Evolutionary conservation across 1,284 basidiomycete genomes (phyloP).

Genomic region (Pascua guehoae): DNA sequence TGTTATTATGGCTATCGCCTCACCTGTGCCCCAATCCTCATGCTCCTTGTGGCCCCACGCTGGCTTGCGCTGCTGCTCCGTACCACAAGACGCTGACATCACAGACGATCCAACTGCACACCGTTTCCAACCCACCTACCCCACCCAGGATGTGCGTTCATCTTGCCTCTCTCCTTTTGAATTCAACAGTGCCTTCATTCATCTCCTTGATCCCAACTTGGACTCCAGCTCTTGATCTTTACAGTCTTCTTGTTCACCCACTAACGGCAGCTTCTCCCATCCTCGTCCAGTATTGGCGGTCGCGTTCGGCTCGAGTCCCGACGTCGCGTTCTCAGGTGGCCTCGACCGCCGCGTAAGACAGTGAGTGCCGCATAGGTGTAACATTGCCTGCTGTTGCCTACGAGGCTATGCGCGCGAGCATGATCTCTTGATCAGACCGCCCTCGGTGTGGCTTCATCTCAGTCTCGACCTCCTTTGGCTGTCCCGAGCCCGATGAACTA

Average conservation of each 20-base stretch:
- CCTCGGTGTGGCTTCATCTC: background rate
- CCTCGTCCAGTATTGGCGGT: conserved; percentile 47
- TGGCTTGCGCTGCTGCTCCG: too few species aligned
- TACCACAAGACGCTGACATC: too few species aligned
- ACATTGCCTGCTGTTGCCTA: background rate
- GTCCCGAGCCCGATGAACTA: background rate
- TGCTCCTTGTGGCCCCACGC: too few species aligned
- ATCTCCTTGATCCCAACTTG: background rate
- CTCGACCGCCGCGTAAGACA: conserved; percentile 55
- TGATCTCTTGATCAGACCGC: background rate
- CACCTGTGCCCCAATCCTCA: background rate
- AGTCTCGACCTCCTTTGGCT: background rate
- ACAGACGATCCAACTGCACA: conserved; percentile 47
- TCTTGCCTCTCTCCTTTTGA: background rate
- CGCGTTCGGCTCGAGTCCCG: conserved; percentile 45
- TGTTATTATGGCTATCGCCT: conserved; percentile 57
- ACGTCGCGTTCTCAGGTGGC: conserved; percentile 49
- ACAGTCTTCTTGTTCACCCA: background rate
- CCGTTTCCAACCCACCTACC: conserved; percentile 32
- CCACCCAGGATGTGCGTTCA: conserved; percentile 36
- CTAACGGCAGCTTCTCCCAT: conserved; percentile 33
- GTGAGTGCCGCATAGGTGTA: conserved; percentile 31
- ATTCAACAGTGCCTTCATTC: too few species aligned
- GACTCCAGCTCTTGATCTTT: background rate
- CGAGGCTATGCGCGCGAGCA: background rate